A percentile compares a stretch with the other conserved stretches of the same genome.
These are phyloP conservation scores for Sordariomycetes sp. DNA, from an alignment of 2,329 filamentous ascomycete species.

Conservation along the genomic window DNA sequence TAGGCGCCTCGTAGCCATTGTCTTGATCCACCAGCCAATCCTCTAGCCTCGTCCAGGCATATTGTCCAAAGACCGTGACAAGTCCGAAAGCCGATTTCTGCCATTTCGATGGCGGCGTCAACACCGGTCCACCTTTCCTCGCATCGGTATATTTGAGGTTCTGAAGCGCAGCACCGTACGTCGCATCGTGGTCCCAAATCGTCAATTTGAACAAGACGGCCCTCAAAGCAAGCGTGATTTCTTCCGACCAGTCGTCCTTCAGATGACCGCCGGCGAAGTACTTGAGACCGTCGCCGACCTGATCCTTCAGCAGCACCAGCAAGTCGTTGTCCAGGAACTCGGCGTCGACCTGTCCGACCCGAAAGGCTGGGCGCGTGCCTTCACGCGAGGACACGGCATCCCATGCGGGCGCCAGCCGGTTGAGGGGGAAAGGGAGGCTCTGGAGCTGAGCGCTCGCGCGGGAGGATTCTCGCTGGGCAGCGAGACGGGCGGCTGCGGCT, in stretches of 20 bases:
- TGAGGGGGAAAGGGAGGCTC: slow-evolving; percentile 54
- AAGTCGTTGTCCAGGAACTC: slow-evolving; percentile 93
- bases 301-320: slow-evolving; percentile 71
- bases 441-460: slow-evolving; percentile 45
- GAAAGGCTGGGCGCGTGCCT: slow-evolving; percentile 76
- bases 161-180: slow-evolving; percentile 87
- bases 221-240: slow-evolving; percentile 71
- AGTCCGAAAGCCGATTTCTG: slow-evolving; percentile 83
- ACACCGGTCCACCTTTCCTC: slow-evolving; percentile 50
- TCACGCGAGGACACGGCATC: slow-evolving; percentile 63
- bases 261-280: slow-evolving; percentile 70
- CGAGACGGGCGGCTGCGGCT: slow-evolving; percentile 48
- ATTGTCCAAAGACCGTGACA: slow-evolving; percentile 77
- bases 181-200: slow-evolving; percentile 93
- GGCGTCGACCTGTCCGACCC: slow-evolving; percentile 92
- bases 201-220: slow-evolving; percentile 86
- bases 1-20: slow-evolving; percentile 60
- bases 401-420: slow-evolving; percentile 54
- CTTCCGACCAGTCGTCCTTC: slow-evolving; percentile 77
- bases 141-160: slow-evolving; percentile 87
- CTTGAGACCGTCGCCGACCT: slow-evolving; percentile 81
- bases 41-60: slow-evolving; percentile 89
- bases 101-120: slow-evolving; percentile 63
- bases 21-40: slow-evolving; percentile 71
- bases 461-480: slow-evolving; percentile 39